Evolutionary conservation across 2,329 filamentous ascomycete species (phyloP).

Genomic region (Coleophoma cylindrospora): DNA sequence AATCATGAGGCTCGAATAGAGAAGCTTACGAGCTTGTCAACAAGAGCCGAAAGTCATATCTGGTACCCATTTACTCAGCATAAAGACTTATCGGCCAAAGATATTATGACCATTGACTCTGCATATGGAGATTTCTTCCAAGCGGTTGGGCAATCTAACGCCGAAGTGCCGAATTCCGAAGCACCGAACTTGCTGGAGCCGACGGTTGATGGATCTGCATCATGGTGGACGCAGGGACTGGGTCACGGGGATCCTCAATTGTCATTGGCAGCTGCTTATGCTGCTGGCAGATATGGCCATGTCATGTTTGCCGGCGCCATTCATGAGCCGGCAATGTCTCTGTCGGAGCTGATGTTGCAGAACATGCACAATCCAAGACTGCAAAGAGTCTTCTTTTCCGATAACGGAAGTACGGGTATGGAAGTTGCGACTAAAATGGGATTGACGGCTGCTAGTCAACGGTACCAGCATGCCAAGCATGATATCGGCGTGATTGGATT

Average conservation of each 20-base stretch:
- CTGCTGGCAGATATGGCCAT: constrained; percentile 79
- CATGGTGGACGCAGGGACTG: constrained; percentile 88
- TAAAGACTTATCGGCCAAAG: constrained; percentile 50
- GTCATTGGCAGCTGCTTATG: constrained; percentile 71
- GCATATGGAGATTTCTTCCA: constrained; percentile 78
- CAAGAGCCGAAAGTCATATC: constrained; percentile 57
- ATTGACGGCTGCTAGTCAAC: constrained; percentile 59
- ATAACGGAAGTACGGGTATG: constrained; percentile 78
- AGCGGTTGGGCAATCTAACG: constrained; percentile 30
- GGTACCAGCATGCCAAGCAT: constrained; percentile 58
- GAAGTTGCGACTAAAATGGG: constrained; percentile 87
- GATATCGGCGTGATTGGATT: constrained; percentile 67
- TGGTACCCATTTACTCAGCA: constrained; percentile 92
- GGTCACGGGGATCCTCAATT: constrained; percentile 72
- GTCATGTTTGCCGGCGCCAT: constrained; percentile 81
- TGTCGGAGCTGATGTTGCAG: constrained; percentile 61
- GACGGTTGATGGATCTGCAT: constrained; percentile 79
- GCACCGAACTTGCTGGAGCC: constrained; percentile 44
- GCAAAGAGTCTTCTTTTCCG: constrained; percentile 72
- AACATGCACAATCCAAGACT: constrained; percentile 60
- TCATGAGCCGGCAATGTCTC: constrained; percentile 69
- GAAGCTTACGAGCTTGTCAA: constrained; percentile 55
- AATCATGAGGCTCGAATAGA: constrained; percentile 52
- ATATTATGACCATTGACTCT: constrained; percentile 74
- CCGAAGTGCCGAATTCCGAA: not conserved